Conservation (phyloP, 176 grass and related monocot species). For the Pontederia paniculata region DNA sequence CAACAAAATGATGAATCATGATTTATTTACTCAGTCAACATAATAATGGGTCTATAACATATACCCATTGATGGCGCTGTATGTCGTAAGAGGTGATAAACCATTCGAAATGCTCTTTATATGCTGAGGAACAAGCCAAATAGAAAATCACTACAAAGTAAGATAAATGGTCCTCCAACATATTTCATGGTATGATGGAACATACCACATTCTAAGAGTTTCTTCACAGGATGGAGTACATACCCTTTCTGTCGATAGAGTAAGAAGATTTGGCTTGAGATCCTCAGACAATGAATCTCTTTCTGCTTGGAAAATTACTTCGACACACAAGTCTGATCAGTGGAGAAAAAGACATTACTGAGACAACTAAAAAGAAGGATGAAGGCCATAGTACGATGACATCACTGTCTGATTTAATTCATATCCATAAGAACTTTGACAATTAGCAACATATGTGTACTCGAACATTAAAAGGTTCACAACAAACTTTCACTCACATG, state of each 20-base stretch:
- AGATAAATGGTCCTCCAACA: neutral
- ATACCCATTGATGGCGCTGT: constrained; percentile 63
- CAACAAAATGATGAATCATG: too few relatives aligned
- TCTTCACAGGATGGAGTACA: constrained; percentile 86
- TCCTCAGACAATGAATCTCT: constrained; percentile 62
- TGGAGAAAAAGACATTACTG: constrained; percentile 6
- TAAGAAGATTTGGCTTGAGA: constrained; percentile 55
- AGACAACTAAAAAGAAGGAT: constrained; percentile 4
- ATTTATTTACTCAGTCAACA: too few relatives aligned
- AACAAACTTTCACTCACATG: constrained; percentile 43
- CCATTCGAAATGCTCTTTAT: constrained; percentile 71
- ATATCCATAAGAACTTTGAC: neutral
- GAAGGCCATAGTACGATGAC: neutral
- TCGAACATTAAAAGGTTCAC: neutral
- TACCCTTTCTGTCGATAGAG: constrained; percentile 70
- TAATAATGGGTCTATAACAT: neutral
- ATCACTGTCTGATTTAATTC: neutral
- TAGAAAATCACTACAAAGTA: constrained; percentile 7
- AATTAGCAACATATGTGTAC: neutral
- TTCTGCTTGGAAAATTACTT: constrained; percentile 78
- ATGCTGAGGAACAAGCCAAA: constrained; percentile 38
- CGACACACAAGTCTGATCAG: constrained; percentile 66
- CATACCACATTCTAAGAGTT: constrained; percentile 68
- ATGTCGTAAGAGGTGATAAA: constrained; percentile 80
- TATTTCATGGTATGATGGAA: neutral